A percentile compares a stretch with the other conserved stretches of the same genome.
phyloP scores from a whole-genome alignment of 768 basidiomycete genomes.

The Mycena haematopus region DNA sequence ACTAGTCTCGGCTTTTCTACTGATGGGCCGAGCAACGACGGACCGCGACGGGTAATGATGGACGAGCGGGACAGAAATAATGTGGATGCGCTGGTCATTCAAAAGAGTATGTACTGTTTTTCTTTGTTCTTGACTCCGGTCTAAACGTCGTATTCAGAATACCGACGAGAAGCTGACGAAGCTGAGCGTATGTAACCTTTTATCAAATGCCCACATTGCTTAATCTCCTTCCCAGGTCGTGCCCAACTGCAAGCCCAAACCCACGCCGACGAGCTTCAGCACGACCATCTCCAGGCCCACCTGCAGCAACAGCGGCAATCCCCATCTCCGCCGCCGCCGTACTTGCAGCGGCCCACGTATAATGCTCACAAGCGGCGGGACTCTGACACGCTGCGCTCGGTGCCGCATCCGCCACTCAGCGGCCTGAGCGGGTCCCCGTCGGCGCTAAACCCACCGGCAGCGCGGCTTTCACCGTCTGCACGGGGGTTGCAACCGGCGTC shows the following conservation, averaged over 20 bases:
- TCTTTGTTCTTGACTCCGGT: conserved; percentile 10
- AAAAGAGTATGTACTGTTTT: conserved; percentile 47
- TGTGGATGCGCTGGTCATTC: conserved; percentile 40
- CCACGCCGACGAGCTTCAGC: conserved; percentile 30
- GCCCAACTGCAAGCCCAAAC: conserved; percentile 31
- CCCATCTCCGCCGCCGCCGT: conserved; percentile 56
- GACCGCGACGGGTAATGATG: conserved; percentile 45
- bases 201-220: conserved; percentile 26
- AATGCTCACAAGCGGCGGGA: conserved; percentile 73
- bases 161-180: conserved; percentile 45
- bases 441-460: conserved; percentile 46
- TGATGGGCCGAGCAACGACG: conserved; percentile 34
- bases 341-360: conserved; percentile 43
- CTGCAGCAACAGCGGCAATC: conserved; percentile 58
- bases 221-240: conserved; percentile 29
- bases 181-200: conserved; percentile 45
- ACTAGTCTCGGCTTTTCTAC: conserved; percentile 48
- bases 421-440: conserved; percentile 60
- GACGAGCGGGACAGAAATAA: conserved; percentile 43
- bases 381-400: conserved; percentile 74
- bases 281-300: conserved; percentile 47
- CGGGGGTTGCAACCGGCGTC: conserved; percentile 31
- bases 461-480: conserved; percentile 42
- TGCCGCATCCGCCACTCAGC: conserved; percentile 42
- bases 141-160: conserved; percentile 36